Evolutionary conservation across 768 basidiomycete genomes (phyloP).

Genomic region (Postia placenta): DNA sequence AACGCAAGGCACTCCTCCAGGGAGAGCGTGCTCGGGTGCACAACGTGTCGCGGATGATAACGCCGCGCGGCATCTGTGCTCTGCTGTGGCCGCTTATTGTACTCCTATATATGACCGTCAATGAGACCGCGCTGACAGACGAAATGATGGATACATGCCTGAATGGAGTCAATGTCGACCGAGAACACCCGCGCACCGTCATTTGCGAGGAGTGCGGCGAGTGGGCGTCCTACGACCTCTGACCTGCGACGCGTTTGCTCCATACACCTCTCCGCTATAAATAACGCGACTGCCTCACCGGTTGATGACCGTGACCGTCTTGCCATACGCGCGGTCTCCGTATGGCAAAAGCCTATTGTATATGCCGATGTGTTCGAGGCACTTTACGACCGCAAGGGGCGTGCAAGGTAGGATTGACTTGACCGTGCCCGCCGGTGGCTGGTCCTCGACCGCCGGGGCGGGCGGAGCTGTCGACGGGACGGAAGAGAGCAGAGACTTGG

Average conservation of each 20-base stretch:
- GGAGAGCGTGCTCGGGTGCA: constrained; percentile 59
- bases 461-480: constrained; percentile 27
- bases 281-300: constrained; percentile 40
- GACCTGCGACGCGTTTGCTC: constrained; percentile 48
- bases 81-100: constrained; percentile 78
- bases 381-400: constrained; percentile 94
- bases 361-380: constrained; percentile 83
- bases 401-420: constrained; percentile 98
- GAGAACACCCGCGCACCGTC: constrained; percentile 96
- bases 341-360: constrained; percentile 92
- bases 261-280: neutral
- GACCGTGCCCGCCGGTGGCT: constrained; percentile 77
- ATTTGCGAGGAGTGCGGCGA: constrained; percentile 93
- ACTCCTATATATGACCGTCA: constrained; percentile 56
- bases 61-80: constrained; percentile 36
- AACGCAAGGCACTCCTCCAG: constrained; percentile 76
- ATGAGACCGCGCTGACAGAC: neutral
- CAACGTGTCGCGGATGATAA: constrained; percentile 83
- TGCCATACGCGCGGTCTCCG: constrained; percentile 92
- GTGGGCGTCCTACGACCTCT: constrained; percentile 94
- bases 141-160: constrained; percentile 46
- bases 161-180: constrained; percentile 91
- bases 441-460: constrained; percentile 39
- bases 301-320: constrained; percentile 91
- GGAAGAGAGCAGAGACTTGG: constrained; percentile 56